Evolutionary conservation across 2,329 filamentous ascomycete genomes (phyloP).

Genomic region (Colletotrichum theobromicola): DNA sequence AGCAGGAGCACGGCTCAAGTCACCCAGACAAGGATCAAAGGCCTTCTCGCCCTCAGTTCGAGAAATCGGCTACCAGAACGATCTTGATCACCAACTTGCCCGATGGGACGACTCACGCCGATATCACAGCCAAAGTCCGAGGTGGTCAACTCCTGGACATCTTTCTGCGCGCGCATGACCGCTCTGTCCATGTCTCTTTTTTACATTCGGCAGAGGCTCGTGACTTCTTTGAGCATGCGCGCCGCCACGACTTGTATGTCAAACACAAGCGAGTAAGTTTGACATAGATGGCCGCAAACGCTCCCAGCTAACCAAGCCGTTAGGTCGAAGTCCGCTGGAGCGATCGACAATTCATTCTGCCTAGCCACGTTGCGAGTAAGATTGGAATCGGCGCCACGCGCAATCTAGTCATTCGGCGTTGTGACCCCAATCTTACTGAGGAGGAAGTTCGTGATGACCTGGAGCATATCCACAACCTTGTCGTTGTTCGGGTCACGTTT

Average conservation of each 20-base stretch:
- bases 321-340: constrained; percentile 76
- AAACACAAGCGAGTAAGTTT: constrained; percentile 66
- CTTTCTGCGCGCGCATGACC: constrained; percentile 64
- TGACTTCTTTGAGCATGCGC: constrained; percentile 69
- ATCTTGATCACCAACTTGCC: constrained; percentile 68
- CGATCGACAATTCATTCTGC: constrained; percentile 72
- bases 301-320: background rate
- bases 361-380: constrained; percentile 67
- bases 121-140: constrained; percentile 68
- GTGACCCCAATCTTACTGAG: constrained; percentile 64
- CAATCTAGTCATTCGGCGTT: constrained; percentile 73
- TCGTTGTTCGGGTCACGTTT: constrained; percentile 71
- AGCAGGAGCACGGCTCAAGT: background rate
- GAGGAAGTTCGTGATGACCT: constrained; percentile 72
- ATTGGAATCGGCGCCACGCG: constrained; percentile 71
- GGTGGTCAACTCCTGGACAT: constrained; percentile 76
- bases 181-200: constrained; percentile 72
- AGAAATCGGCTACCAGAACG: constrained; percentile 56
- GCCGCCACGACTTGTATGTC: constrained; percentile 71
- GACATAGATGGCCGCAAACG: background rate
- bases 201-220: constrained; percentile 65
- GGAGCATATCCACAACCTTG: constrained; percentile 82
- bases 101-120: constrained; percentile 65
- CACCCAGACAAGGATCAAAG: background rate
- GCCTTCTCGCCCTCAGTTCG: constrained; percentile 29